phyloP scores from a whole-genome alignment of 2,329 filamentous ascomycete genomes.

The Cryphonectria japonica region DNA sequence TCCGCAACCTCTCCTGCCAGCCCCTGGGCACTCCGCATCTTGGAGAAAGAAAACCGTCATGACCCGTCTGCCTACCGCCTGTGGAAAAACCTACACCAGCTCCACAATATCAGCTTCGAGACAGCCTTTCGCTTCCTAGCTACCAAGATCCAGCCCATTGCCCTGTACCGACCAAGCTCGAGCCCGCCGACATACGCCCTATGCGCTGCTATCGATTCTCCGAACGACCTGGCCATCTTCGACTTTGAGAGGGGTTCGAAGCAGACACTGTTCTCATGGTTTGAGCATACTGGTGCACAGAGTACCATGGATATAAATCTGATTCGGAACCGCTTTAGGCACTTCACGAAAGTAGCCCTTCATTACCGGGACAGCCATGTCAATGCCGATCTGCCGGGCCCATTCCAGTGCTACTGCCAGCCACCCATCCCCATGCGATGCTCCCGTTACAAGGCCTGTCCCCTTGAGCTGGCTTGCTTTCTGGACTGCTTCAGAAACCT shows the following conservation, averaged over 20 bases:
- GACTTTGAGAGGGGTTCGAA: conserved; percentile 26
- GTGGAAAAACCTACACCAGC: conserved; percentile 20
- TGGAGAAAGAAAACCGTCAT: no score
- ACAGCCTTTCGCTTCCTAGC: conserved; percentile 17
- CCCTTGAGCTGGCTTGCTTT: conserved; percentile 31
- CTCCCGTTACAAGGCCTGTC: conserved; percentile 29
- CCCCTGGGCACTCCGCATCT: neutral
- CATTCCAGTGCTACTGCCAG: conserved; percentile 23
- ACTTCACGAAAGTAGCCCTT: conserved; percentile 24
- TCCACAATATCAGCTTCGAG: conserved; percentile 22
- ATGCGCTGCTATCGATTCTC: conserved; percentile 18
- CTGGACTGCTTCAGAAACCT: conserved; percentile 36
- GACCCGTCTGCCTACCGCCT: conserved; percentile 21
- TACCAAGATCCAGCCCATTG: neutral
- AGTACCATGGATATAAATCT: neutral
- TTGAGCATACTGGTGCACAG: neutral
- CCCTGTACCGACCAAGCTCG: neutral
- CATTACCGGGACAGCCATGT: conserved; percentile 12
- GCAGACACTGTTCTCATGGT: conserved; percentile 17
- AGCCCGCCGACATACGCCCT: neutral
- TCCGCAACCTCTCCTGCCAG: no score
- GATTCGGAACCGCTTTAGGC: conserved; percentile 10
- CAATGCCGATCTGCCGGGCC: neutral
- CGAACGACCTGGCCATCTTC: conserved; percentile 32
- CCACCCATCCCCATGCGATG: neutral